These are phyloP conservation scores for Candida tallmaniae DNA, from an alignment of 805 yeast genomes.

Conservation along the genomic window DNA sequence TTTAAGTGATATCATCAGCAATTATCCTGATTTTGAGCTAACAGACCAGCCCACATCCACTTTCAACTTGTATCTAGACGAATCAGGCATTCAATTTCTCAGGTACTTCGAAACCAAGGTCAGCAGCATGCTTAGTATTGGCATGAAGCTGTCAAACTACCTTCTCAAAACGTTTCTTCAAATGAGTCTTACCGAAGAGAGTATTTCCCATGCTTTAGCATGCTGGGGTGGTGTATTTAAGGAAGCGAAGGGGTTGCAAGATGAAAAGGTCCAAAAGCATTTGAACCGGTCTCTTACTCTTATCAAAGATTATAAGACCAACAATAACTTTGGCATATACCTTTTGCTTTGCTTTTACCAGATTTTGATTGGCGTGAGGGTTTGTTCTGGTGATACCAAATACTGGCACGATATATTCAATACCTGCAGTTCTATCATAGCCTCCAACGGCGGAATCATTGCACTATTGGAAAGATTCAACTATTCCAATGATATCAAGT, in stretches of 20 bases:
- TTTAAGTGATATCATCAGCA: neutral
- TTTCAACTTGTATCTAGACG: conserved; percentile 4
- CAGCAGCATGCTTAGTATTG: neutral
- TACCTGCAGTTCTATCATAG: conserved; percentile 3
- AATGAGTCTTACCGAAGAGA: conserved; percentile 5
- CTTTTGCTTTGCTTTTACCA: conserved; percentile 3
- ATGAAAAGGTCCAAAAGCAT: conserved; percentile 2
- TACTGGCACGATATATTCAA: conserved; percentile 12
- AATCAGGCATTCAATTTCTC: conserved; percentile 5
- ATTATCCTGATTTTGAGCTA: neutral
- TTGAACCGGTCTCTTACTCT: conserved; percentile 1
- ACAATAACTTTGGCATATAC: neutral
- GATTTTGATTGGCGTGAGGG: conserved; percentile 8
- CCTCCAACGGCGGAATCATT: conserved; percentile 14
- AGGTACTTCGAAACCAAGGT: conserved; percentile 6
- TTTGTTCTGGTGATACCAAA: conserved; percentile 18
- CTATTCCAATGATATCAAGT: conserved; percentile 18
- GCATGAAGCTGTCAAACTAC: conserved; percentile 1
- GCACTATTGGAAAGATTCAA: conserved; percentile 11
- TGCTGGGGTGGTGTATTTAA: conserved; percentile 7
- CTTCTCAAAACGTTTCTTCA: conserved; percentile 6
- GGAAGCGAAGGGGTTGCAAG: conserved; percentile 1
- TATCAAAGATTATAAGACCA: neutral
- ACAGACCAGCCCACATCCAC: conserved; percentile 2
- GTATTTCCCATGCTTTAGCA: conserved; percentile 6